phyloP scores from a whole-genome alignment of 2,329 filamentous ascomycete species.

The Penicillium sp. region DNA sequence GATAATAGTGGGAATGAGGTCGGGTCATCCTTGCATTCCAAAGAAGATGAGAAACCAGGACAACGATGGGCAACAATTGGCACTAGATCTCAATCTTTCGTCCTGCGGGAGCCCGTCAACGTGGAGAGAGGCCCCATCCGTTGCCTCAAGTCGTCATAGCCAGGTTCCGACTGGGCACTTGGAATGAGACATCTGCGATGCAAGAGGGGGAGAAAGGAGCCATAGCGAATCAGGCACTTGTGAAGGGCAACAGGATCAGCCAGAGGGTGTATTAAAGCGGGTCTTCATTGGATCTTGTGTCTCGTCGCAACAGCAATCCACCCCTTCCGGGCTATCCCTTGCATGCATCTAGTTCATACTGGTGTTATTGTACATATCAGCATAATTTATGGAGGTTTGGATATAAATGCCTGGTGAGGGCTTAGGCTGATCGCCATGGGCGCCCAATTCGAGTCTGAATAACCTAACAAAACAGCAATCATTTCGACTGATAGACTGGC shows the following conservation, averaged over 20 bases:
- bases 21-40: constrained; percentile 41
- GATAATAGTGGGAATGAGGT: constrained; percentile 28
- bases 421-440: background rate
- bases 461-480: background rate
- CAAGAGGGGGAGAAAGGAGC: constrained; percentile 20
- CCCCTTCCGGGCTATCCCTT: constrained; percentile 21
- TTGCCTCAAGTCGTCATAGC: constrained; percentile 31
- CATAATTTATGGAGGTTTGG: constrained; percentile 12
- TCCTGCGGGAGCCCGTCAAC: constrained; percentile 32
- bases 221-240: constrained; percentile 24
- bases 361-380: constrained; percentile 12
- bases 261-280: constrained; percentile 23
- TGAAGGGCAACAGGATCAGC: constrained; percentile 30
- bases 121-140: constrained; percentile 32
- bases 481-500: background rate
- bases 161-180: constrained; percentile 16
- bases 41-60: constrained; percentile 26
- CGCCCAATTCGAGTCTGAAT: background rate
- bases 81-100: constrained; percentile 16
- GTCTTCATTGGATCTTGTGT: constrained; percentile 26
- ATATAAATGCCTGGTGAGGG: constrained; percentile 25
- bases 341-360: constrained; percentile 21
- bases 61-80: constrained; percentile 25
- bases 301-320: constrained; percentile 25
- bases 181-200: constrained; percentile 35